Percentiles rank a stretch among this genome's conserved stretches.
Evolutionary conservation across 371 early-diverging fungal species (phyloP).

Genomic region (Mortierella sp.): DNA sequence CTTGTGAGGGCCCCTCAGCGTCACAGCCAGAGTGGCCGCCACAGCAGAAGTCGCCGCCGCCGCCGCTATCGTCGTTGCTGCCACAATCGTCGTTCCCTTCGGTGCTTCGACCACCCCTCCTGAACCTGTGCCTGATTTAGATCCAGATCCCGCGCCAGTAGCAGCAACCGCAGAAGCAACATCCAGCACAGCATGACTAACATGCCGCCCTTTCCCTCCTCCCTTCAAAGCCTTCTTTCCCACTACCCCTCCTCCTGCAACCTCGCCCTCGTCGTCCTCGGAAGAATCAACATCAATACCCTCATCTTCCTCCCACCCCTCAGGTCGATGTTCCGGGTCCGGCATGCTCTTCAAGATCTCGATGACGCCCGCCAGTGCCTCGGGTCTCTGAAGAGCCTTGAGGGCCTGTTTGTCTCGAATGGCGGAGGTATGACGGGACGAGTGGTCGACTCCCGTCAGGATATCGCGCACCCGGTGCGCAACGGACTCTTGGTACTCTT

Average conservation of each 20-base stretch:
- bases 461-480: conserved; percentile 49
- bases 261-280: not conserved
- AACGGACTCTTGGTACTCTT: conserved; percentile 46
- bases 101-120: not conserved
- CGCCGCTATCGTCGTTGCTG: conserved; percentile 43
- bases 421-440: conserved; percentile 14
- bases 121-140: not conserved
- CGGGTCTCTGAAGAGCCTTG: conserved; percentile 54
- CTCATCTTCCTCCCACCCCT: conserved; percentile 39
- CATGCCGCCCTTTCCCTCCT: not conserved
- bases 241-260: not conserved
- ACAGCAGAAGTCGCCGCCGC: conserved; percentile 49
- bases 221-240: not conserved
- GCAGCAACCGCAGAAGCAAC: not conserved
- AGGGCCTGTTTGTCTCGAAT: conserved; percentile 32
- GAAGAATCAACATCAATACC: conserved; percentile 24
- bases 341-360: conserved; percentile 52
- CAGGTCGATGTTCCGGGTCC: conserved; percentile 26
- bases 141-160: not conserved
- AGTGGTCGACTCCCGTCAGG: conserved; percentile 38
- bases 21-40: conserved; percentile 34
- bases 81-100: conserved; percentile 23
- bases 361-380: conserved; percentile 53
- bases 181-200: not conserved
- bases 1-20: not conserved